These are phyloP conservation scores for Boletus tylopilopsis DNA, from an alignment of 768 basidiomycete species.

Conservation along the genomic window DNA sequence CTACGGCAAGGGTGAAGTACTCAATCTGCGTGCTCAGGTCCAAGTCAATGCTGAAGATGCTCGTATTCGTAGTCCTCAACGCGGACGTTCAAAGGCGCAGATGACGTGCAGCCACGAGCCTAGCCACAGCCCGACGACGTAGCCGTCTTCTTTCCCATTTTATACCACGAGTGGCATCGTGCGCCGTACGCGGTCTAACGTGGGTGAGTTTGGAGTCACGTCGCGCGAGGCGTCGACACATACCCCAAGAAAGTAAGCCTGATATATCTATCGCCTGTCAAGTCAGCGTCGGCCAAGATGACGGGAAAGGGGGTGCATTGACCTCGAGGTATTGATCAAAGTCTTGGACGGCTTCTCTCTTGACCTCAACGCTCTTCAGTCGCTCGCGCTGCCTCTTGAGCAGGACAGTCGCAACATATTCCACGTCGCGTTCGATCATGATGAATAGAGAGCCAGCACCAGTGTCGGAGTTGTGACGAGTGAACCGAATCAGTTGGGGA, in stretches of 20 bases:
- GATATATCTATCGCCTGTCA: not conserved
- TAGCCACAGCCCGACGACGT: too few species aligned
- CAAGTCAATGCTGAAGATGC: conserved; percentile 60
- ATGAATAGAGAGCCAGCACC: too few species aligned
- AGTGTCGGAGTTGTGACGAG: too few species aligned
- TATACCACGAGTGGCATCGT: conserved; percentile 64
- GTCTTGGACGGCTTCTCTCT: conserved; percentile 55
- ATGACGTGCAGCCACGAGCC: too few species aligned
- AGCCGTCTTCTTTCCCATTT: conserved; percentile 56
- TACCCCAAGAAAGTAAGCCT: conserved; percentile 18
- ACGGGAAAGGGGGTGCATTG: not conserved
- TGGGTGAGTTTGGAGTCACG: not conserved
- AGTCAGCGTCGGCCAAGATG: not conserved
- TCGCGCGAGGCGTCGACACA: not conserved
- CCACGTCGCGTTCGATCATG: too few species aligned
- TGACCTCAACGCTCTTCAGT: conserved; percentile 58
- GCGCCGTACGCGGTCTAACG: conserved; percentile 53
- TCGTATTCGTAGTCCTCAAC: too few species aligned
- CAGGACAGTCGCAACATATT: too few species aligned
- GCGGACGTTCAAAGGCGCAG: too few species aligned
- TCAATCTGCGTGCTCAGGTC: conserved; percentile 76
- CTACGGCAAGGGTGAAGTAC: conserved; percentile 90
- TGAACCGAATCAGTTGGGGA: conserved; percentile 74
- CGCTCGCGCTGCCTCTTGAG: conserved; percentile 60
- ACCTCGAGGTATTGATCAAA: conserved; percentile 61